phyloP scores from a whole-genome alignment of 208 protist genomes.

The Sergeia podlipaevii region DNA sequence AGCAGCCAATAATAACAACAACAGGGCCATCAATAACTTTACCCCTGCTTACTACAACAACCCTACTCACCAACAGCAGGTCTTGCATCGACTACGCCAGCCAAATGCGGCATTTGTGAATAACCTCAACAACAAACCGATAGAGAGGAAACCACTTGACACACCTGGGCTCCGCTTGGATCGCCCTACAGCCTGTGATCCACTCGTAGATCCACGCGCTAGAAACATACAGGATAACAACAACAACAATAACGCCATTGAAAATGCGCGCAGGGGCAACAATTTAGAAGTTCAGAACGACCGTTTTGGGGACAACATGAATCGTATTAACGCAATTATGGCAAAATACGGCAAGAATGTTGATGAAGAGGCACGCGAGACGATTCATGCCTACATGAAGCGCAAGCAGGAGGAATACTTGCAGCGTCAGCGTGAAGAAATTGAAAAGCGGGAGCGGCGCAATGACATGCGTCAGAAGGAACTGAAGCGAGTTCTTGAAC shows the following conservation, averaged over 20 bases:
- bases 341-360: constrained; percentile 65
- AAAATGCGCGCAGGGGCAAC: too few species aligned
- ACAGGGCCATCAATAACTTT: too few species aligned
- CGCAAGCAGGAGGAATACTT: constrained; percentile 86
- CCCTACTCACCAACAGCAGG: too few species aligned
- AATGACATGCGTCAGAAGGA: constrained; percentile 60
- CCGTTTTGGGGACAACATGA: constrained; percentile 48
- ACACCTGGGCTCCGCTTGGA: too few species aligned
- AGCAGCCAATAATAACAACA: too few species aligned
- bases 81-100: too few species aligned
- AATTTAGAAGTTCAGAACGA: neutral
- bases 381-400: constrained; percentile 86
- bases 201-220: neutral
- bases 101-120: too few species aligned
- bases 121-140: too few species aligned
- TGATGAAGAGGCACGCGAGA: constrained; percentile 69
- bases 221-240: constrained; percentile 3
- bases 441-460: constrained; percentile 41
- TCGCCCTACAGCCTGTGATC: too few species aligned
- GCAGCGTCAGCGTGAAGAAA: constrained; percentile 47
- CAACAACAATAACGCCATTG: constrained; percentile 5
- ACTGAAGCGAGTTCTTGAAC: constrained; percentile 59
- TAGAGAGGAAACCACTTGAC: too few species aligned
- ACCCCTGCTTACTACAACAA: too few species aligned
- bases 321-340: constrained; percentile 82